These are phyloP conservation scores for Talaromyces piceae DNA, from an alignment of 2,329 filamentous ascomycete genomes.

Conservation along the genomic window DNA sequence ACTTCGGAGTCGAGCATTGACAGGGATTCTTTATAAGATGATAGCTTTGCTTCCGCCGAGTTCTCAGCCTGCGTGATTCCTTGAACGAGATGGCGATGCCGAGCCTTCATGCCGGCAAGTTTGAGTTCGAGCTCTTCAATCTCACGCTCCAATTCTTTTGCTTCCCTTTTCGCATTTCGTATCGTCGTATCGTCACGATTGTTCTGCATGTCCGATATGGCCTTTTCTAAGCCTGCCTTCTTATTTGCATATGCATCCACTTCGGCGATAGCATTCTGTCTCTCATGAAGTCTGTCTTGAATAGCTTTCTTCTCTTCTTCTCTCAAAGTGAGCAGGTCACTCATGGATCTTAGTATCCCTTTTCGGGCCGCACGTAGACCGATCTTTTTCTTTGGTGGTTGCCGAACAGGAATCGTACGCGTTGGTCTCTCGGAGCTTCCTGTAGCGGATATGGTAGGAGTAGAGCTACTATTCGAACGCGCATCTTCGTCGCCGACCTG, in stretches of 20 bases:
- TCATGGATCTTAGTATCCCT: conserved; percentile 51
- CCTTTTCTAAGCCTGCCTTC: conserved; percentile 42
- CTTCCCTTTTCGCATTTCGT: conserved; percentile 43
- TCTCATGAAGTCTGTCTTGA: conserved; percentile 37
- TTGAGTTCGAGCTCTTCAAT: conserved; percentile 52
- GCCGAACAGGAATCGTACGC: conserved; percentile 31
- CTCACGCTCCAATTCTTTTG: conserved; percentile 45
- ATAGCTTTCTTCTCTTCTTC: conserved; percentile 49
- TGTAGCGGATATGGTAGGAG: conserved; percentile 22
- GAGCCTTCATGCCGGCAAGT: conserved; percentile 48
- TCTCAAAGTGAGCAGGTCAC: conserved; percentile 49
- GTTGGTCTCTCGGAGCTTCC: conserved; percentile 22
- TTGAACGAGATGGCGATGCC: conserved; percentile 45
- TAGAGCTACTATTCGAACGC: conserved; percentile 40
- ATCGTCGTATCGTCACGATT: conserved; percentile 39
- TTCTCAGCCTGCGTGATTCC: conserved; percentile 50
- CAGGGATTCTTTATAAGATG: conserved; percentile 51
- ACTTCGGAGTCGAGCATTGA: conserved; percentile 50
- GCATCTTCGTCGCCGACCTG: conserved; percentile 31
- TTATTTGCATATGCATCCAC: conserved; percentile 47
- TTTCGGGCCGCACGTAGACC: conserved; percentile 47
- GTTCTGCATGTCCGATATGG: conserved; percentile 43
- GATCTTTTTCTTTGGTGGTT: conserved; percentile 39
- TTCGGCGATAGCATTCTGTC: conserved; percentile 42
- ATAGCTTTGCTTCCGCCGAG: conserved; percentile 50